Evolutionary conservation across 2,329 filamentous ascomycete genomes (phyloP).

Genomic region (Pseudonectria buxi): DNA sequence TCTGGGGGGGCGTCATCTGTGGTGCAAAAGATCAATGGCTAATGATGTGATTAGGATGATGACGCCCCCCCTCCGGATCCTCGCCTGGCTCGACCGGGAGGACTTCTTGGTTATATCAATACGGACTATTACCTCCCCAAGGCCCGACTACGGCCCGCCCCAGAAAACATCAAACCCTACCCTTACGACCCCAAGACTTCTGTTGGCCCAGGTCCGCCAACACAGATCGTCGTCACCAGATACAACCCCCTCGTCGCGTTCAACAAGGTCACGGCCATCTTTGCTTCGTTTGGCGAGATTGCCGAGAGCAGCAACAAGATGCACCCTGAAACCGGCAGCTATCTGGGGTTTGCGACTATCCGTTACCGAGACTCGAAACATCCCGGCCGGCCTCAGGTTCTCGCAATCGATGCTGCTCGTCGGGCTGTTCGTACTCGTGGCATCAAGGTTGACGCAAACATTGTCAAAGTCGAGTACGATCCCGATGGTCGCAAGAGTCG

Average conservation of each 20-base stretch:
- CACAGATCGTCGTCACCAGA: conserved; percentile 88
- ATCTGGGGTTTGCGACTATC: conserved; percentile 88
- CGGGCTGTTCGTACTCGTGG: conserved; percentile 71
- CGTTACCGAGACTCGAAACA: conserved; percentile 70
- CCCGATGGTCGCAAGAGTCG: conserved; percentile 79
- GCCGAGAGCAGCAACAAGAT: conserved; percentile 89
- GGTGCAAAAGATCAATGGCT: conserved; percentile 45
- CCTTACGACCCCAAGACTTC: conserved; percentile 76
- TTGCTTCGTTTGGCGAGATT: conserved; percentile 79
- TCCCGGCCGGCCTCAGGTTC: conserved; percentile 37
- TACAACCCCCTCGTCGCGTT: conserved; percentile 87
- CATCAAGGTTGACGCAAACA: conserved; percentile 69
- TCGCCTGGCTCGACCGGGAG: conserved; percentile 61
- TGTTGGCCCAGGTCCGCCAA: conserved; percentile 80
- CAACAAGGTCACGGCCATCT: conserved; percentile 66
- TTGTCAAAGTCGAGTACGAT: conserved; percentile 80
- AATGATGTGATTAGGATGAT: conserved; percentile 65
- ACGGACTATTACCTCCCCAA: conserved; percentile 64
- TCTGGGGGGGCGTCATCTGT: conserved; percentile 55
- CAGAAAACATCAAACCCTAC: conserved; percentile 77
- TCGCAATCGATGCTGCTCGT: conserved; percentile 74
- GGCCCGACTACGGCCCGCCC: conserved; percentile 62
- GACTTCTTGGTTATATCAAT: conserved; percentile 59
- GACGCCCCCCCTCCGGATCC: conserved; percentile 75
- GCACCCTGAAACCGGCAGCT: conserved; percentile 89